These are phyloP conservation scores for Sergeia podlipaevii DNA, from an alignment of 208 protist genomes.

Conservation along the genomic window DNA sequence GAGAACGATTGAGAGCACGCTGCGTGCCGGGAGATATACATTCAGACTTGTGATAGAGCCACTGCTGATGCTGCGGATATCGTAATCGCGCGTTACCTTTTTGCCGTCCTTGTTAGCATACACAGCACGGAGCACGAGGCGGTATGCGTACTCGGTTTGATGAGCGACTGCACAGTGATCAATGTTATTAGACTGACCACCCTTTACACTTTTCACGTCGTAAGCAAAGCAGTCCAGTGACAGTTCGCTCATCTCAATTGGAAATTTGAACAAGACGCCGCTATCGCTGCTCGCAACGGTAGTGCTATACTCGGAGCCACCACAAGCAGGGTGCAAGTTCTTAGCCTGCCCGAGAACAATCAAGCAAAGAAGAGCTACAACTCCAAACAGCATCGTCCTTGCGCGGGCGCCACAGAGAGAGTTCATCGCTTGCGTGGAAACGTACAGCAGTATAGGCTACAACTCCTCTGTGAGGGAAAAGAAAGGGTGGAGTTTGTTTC, in stretches of 20 bases:
- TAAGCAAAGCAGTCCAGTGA: conserved; percentile 58
- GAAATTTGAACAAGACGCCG: no score
- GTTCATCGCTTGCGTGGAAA: no score
- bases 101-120: conserved; percentile 19
- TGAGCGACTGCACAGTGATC: conserved; percentile 56
- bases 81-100: conserved; percentile 24
- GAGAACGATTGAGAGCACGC: conserved; percentile 47
- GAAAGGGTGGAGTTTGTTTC: no score
- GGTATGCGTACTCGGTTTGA: conserved; percentile 63
- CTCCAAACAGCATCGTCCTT: conserved; percentile 2
- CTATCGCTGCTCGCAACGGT: conserved; percentile 12
- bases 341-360: conserved; percentile 9
- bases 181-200: conserved; percentile 12
- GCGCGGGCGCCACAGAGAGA: neutral
- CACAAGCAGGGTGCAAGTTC: conserved; percentile 55
- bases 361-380: conserved; percentile 11
- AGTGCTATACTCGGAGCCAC: conserved; percentile 15
- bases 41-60: conserved; percentile 48
- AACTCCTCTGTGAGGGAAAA: no score
- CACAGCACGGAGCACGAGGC: conserved; percentile 31
- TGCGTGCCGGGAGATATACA: conserved; percentile 20
- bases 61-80: conserved; percentile 51
- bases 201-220: conserved; percentile 44
- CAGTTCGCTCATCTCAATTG: no score
- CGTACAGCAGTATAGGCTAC: no score